phyloP scores from a whole-genome alignment of 495 filamentous ascomycete genomes.

The Elaphomyces granulatus region DNA sequence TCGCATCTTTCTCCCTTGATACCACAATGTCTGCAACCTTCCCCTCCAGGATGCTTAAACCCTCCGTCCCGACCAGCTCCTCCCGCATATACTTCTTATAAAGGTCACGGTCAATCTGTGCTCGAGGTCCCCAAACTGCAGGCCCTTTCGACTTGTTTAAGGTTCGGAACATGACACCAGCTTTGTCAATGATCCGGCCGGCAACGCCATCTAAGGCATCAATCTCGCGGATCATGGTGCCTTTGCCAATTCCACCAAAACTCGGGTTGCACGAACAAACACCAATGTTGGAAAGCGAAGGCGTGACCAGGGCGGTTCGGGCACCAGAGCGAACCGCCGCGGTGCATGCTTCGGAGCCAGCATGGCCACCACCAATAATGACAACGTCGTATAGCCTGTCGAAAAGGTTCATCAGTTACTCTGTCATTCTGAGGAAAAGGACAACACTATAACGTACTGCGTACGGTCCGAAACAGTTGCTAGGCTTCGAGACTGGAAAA shows the following conservation, averaged over 20 bases:
- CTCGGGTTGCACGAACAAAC: constrained; percentile 97
- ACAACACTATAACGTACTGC: too few species aligned
- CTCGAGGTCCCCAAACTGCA: constrained; percentile 91
- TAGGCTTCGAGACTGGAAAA: too few species aligned
- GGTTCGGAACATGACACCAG: constrained; percentile 80
- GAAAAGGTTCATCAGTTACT: too few species aligned
- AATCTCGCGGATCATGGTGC: constrained; percentile 88
- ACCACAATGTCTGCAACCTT: constrained; percentile 85
- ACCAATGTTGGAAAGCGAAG: constrained; percentile 73
- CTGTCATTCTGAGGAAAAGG: too few species aligned
- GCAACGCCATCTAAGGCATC: constrained; percentile 90
- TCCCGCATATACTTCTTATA: constrained; percentile 88
- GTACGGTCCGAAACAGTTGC: too few species aligned
- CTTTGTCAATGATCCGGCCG: constrained; percentile 82
- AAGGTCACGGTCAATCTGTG: constrained; percentile 85
- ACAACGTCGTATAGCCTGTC: constrained; percentile 75
- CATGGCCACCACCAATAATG: constrained; percentile 92
- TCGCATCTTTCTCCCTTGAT: constrained; percentile 35
- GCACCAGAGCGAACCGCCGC: constrained; percentile 84
- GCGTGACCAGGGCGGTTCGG: constrained; percentile 79
- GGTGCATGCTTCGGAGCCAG: constrained; percentile 87
- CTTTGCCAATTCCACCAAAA: constrained; percentile 97
- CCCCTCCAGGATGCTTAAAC: constrained; percentile 64
- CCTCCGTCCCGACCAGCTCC: constrained; percentile 62
- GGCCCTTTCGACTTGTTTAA: constrained; percentile 83